Evolutionary conservation across 2,329 filamentous ascomycete genomes (phyloP), one percentile per base, ranked within the genome.

Genomic region (Nothopassalora personata): DNA sequence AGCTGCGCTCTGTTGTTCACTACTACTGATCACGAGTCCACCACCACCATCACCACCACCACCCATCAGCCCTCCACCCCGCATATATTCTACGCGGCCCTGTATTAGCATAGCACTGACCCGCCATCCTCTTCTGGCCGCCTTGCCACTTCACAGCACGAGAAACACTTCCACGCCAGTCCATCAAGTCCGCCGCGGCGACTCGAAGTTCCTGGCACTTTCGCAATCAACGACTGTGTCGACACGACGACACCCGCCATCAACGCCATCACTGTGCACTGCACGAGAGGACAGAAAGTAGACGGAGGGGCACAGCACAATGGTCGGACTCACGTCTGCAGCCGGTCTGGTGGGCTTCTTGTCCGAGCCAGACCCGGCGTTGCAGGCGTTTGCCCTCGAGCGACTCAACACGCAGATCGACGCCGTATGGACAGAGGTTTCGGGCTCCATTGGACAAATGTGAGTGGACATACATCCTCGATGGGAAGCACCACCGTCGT

Each of bases 401-500:
- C 92, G 90, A 67, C 85, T 99, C 71, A 96, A 99, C 77, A 89
- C 94, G 69, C 90, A 97, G 73, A 96, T 99, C 70, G 92, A 97
- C 76, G 89, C 93, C 64, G 86, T 99, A 68, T 99, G 94, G 94
- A 95, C 92, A 62, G 94, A 99, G 77, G 92, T 99, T 64, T 93
- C 94, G 55, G 90, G 88, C 58, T 89, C 91, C 60, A 85, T 99
- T 71, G 91, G 88, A 72, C 88, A 96, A 77, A 97, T 99, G 93
- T 97, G 83, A 77, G 86, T 77, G 31, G 5, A 31, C n/a, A 19
- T 34, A 6, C 33, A 2, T 19, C 39, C 43, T 45, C 50, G 46
- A 34, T 23, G 51, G 13, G 5, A 33, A 23, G 36, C 27, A 23
- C 45, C n/a, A 13, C 15, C 19, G 8, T 31, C 15, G 18, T 47